Evolutionary conservation across 1,284 basidiomycete species (phyloP), one percentile per base, ranked within the genome.

Genomic region (Microbotryomycetes sp.): DNA sequence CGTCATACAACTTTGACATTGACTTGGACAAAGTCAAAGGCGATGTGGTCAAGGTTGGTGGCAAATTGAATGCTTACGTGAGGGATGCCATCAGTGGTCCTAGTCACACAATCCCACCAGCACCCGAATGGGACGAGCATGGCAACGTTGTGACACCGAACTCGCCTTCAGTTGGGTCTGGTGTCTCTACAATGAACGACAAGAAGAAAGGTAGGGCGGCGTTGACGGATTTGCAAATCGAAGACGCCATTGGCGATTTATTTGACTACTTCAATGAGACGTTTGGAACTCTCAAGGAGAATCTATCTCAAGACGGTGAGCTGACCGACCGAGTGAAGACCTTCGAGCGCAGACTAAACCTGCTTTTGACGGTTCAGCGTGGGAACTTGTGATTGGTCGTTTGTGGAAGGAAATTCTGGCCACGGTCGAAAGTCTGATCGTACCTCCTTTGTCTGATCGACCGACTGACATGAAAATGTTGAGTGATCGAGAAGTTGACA

Each of bases 221-320:
- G 63, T 80, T 89, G 49, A 89, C 89, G 2, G 96, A 98, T 72
- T 83, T 91, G 31, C 92, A 98, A 76, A 92, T 98, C 70, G 96
- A 98, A 76, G 83, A 87, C 58, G 94, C 92, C 1, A 94, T 99
- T 65, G 78, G 87, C 42, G 88, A 92, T 0, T 78, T 99, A 23
- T 91, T 98, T 72, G 94, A 98, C 75, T 98, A 97, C 77, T 89
- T 99, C 64, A 94, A 98, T 66, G 86, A 87, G 36, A 97, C 96
- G 73, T 81, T 97, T 56, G 88, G 90, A 67, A 92, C 90, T 5
- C 81, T 99, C 54, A 93, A 96, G 71, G 90, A 88, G 15, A 87
- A 88, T 62, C 79, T 98, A 54, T 88, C 87, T 63, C 83, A 87
- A 32, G 70, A 67, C n/a, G 69, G 70, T 66, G 19, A 53, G 69